Conservation (phyloP, 1,284 basidiomycete species). For the Serendipita sp. region DNA sequence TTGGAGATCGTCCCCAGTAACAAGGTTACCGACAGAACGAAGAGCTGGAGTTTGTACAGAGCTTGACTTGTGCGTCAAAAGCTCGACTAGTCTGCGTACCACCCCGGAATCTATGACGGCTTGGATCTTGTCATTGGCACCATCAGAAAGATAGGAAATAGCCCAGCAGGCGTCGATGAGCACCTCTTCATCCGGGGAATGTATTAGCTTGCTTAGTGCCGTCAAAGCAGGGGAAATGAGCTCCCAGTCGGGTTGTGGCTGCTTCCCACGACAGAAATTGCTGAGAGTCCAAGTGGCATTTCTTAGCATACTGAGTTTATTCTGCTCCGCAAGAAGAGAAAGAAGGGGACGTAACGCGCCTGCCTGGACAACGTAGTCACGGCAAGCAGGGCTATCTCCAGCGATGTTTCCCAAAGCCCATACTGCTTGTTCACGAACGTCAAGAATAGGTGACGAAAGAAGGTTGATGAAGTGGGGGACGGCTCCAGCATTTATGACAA, state of each 20-base stretch:
- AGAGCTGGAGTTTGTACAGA: slow-evolving; percentile 49
- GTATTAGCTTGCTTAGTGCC: slow-evolving; percentile 95
- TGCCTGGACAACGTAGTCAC: slow-evolving; percentile 66
- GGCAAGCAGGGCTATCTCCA: slow-evolving; percentile 86
- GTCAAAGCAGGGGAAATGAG: slow-evolving; percentile 88
- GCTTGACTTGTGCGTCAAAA: slow-evolving; percentile 82
- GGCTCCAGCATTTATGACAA: slow-evolving; percentile 87
- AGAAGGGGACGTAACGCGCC: slow-evolving; percentile 49
- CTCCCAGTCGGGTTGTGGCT: slow-evolving; percentile 92
- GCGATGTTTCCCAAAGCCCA: slow-evolving; percentile 97
- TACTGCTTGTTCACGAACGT: slow-evolving; percentile 92
- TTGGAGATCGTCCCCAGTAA: slow-evolving; percentile 50
- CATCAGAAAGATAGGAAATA: slow-evolving; percentile 98
- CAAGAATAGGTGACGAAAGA: slow-evolving; percentile 71
- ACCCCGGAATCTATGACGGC: slow-evolving; percentile 98
- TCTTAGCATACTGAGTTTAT: slow-evolving; percentile 93
- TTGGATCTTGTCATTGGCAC: slow-evolving; percentile 99
- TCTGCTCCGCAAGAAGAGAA: slow-evolving; percentile 48
- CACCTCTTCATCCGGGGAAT: slow-evolving; percentile 98
- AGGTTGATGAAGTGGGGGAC: slow-evolving; percentile 97
- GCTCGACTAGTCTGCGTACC: slow-evolving; percentile 90
- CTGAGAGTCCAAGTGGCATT: slow-evolving; percentile 97
- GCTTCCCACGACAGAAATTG: slow-evolving; percentile 96
- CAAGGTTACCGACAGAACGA: slow-evolving; percentile 50
- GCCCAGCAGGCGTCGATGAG: slow-evolving; percentile 99